Evolutionary conservation across 2,329 filamentous ascomycete genomes (phyloP).

Genomic region (Beauveria sp.): DNA sequence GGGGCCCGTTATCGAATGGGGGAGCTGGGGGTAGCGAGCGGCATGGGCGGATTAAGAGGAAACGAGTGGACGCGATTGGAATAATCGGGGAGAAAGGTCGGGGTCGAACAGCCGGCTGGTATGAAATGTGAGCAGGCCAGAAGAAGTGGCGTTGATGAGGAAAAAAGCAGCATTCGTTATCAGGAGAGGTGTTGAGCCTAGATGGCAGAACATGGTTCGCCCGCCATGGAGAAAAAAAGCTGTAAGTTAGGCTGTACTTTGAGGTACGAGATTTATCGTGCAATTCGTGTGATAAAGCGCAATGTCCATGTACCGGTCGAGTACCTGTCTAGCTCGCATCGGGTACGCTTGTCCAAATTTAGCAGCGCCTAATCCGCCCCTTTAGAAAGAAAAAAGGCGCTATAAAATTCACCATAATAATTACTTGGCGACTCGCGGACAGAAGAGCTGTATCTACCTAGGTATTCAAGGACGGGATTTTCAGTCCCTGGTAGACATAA

Average conservation of each 20-base stretch:
- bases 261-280: neutral
- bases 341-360: slow-evolving; percentile 3
- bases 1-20: neutral
- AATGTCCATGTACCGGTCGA: neutral
- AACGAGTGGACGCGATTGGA: slow-evolving; percentile 10
- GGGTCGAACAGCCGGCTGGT: neutral
- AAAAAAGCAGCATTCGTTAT: slow-evolving; percentile 3
- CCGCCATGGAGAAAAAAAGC: slow-evolving; percentile 5
- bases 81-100: neutral
- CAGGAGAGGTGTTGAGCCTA: neutral
- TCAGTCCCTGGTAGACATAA: neutral
- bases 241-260: neutral
- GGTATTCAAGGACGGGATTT: neutral
- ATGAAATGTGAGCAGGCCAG: neutral
- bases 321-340: neutral
- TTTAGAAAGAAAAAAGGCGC: neutral
- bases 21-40: slow-evolving; percentile 1
- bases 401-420: neutral
- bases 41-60: neutral
- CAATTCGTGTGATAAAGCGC: neutral
- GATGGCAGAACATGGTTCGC: slow-evolving; percentile 4
- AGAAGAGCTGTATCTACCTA: neutral
- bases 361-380: slow-evolving; percentile 1
- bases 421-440: neutral
- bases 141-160: slow-evolving; percentile 1